Base-by-base conservation (phyloP, 768 basidiomycete species). In the Tephrocybe sp. region DNA sequence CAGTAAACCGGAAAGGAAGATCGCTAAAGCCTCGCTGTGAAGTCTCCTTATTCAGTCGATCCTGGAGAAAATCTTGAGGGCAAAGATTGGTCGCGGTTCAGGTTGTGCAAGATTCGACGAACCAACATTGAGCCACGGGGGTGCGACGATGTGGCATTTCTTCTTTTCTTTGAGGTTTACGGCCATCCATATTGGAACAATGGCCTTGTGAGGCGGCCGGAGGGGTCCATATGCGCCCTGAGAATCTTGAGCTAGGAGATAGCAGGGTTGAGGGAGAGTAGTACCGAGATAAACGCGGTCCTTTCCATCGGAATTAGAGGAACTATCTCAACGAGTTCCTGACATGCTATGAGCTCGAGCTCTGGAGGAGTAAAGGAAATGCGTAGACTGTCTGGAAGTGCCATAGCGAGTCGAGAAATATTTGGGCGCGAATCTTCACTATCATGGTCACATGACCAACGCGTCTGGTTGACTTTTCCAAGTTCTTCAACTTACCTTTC, bases 131-230 rank as follows among this genome's bases (percentile, higher is more conserved):
- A 99, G 73, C 97, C 97, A 99, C 26, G 79, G 76, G 3, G 97
- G 97, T 1, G 92, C 78, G 12, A 98, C 77, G 44, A 99, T 92
- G 58, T 91, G 85, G 55, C 96, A 98, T 68, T 94, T 95, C 66
- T 90, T 89, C 76, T 98, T 97, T 62, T 85, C 65, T 71, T 99
- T 99, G 44, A 98, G 73, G 62, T 96, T 92, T 2, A 90, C 73
- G 0, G 96, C 97, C 75, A 99, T 86, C 97, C 97, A 99, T 3
- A 98, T 72, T 1, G 97, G 97, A n/a, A 98, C 83, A 57, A 79
- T 79, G 33, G 86, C 78, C 66, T 89, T 88, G 51, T 82, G 79
- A 5, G 96, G 96, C 1, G 97, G 95, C 5, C 86, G 77, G 47
- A 99, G 80, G 16, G 97, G 96, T 2, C 97, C 97, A 60, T 92